Evolutionary conservation across 495 filamentous ascomycete species (phyloP).

Genomic region (Penicillium taxi): DNA sequence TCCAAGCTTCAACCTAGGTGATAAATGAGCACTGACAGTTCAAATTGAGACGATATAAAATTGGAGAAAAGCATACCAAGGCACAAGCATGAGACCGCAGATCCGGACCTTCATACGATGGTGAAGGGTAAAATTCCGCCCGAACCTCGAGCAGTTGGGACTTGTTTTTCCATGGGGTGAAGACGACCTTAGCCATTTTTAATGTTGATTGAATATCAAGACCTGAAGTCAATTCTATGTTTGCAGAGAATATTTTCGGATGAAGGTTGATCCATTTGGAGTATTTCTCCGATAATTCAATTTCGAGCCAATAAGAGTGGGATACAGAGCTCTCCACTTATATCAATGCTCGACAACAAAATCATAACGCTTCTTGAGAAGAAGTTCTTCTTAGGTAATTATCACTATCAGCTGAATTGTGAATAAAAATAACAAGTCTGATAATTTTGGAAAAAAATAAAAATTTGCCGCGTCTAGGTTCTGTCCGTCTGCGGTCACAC

Average conservation of each 20-base stretch:
- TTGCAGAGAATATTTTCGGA: slow-evolving; percentile 9
- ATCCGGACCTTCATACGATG: slow-evolving; percentile 28
- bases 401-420: too few relatives aligned
- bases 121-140: slow-evolving; percentile 53
- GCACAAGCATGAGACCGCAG: slow-evolving; percentile 39
- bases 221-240: background rate
- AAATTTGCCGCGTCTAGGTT: too few relatives aligned
- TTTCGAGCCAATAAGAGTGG: slow-evolving; percentile 3
- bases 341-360: too few relatives aligned
- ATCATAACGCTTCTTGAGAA: too few relatives aligned
- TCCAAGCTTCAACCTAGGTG: slow-evolving; percentile 51
- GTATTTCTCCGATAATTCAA: slow-evolving; percentile 5
- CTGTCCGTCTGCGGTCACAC: too few relatives aligned
- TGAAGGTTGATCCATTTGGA: slow-evolving; percentile 9
- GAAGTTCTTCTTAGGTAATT: too few relatives aligned
- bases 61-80: slow-evolving; percentile 36
- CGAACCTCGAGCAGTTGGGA: slow-evolving; percentile 60
- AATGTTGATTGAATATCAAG: background rate
- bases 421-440: too few relatives aligned
- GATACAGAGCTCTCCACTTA: too few relatives aligned
- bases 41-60: too few relatives aligned
- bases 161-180: slow-evolving; percentile 70
- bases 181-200: slow-evolving; percentile 63
- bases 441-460: too few relatives aligned
- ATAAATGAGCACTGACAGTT: too few relatives aligned